phyloP scores from a whole-genome alignment of 306 rosid species.

The Alnus glutinosa region DNA sequence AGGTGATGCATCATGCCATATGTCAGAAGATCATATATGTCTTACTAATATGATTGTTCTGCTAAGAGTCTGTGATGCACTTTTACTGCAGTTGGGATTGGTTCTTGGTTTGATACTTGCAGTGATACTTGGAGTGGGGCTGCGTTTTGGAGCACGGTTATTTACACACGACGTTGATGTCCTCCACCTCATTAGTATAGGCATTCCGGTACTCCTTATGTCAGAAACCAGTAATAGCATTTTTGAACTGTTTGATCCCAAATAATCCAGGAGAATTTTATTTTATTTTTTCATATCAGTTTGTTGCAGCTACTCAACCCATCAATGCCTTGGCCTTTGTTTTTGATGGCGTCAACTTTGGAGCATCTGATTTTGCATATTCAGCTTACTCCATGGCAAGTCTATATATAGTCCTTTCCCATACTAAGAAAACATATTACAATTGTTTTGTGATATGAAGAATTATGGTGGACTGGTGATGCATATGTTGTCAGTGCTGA shows the following conservation, averaged over 20 bases:
- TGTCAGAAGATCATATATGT: neutral
- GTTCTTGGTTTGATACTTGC: slow-evolving; percentile 76
- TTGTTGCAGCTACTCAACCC: slow-evolving; percentile 93
- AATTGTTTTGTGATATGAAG: neutral
- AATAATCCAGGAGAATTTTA: slow-evolving; percentile 22
- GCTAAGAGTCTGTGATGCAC: neutral
- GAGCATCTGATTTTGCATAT: slow-evolving; percentile 97
- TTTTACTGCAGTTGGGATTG: slow-evolving; percentile 73
- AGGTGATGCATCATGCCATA: neutral
- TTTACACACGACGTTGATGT: slow-evolving; percentile 71
- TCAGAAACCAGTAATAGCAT: slow-evolving; percentile 7
- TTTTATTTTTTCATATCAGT: slow-evolving; percentile 46
- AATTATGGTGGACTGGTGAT: neutral
- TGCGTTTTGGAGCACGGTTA: slow-evolving; percentile 73
- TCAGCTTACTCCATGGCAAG: slow-evolving; percentile 93
- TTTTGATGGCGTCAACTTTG: slow-evolving; percentile 94
- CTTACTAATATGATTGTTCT: neutral
- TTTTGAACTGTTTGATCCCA: slow-evolving; percentile 5
- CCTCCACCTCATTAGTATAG: slow-evolving; percentile 65
- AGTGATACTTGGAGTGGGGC: slow-evolving; percentile 65
- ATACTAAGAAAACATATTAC: neutral
- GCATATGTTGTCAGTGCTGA: neutral
- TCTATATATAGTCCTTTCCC: slow-evolving; percentile 25
- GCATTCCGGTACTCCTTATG: slow-evolving; percentile 70
- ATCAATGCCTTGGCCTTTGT: slow-evolving; percentile 88